Percentiles rank a stretch among this genome's conserved stretches.
These are phyloP conservation scores for Fusarium musae DNA, from an alignment of 2,329 filamentous ascomycete species.

Conservation along the genomic window DNA sequence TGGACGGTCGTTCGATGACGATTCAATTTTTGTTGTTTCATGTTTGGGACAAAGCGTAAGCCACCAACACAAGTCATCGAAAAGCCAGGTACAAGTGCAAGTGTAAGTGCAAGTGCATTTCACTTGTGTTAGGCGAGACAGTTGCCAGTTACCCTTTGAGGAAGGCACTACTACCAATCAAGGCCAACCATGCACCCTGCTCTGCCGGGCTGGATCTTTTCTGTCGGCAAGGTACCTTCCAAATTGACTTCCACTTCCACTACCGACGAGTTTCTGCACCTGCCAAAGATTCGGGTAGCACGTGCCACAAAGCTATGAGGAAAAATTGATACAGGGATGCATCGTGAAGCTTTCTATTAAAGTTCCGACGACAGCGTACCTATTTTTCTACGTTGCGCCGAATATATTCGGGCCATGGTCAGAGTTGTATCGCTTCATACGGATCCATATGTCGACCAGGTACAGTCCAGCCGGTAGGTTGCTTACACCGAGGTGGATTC, in stretches of 20 bases:
- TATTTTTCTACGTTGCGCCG: not conserved
- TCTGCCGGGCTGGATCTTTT: not conserved
- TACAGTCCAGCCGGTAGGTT: not conserved
- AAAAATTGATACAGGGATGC: not conserved
- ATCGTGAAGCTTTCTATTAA: not conserved
- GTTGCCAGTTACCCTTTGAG: slow-evolving; percentile 14
- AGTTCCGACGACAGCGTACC: not conserved
- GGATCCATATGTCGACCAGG: not conserved
- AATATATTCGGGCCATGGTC: slow-evolving; percentile 10
- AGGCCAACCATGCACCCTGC: not conserved
- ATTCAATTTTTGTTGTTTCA: slow-evolving; percentile 16
- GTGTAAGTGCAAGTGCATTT: not conserved
- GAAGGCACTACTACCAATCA: slow-evolving; percentile 1
- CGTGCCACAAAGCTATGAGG: slow-evolving; percentile 3
- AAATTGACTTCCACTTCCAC: slow-evolving; percentile 1
- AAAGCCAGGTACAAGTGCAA: not conserved
- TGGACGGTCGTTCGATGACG: not conserved
- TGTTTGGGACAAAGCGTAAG: not conserved
- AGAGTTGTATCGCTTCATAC: slow-evolving; percentile 1
- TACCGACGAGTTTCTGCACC: slow-evolving; percentile 9
- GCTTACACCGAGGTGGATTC: slow-evolving; percentile 21
- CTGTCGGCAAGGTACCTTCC: slow-evolving; percentile 2
- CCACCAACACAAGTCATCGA: slow-evolving; percentile 25
- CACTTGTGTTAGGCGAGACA: not conserved
- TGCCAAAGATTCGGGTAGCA: slow-evolving; percentile 11